Percentiles rank a stretch among this genome's conserved stretches.
Evolutionary conservation across 176 grass and related monocot species (phyloP).

Genomic region (Cenchrus americanus): DNA sequence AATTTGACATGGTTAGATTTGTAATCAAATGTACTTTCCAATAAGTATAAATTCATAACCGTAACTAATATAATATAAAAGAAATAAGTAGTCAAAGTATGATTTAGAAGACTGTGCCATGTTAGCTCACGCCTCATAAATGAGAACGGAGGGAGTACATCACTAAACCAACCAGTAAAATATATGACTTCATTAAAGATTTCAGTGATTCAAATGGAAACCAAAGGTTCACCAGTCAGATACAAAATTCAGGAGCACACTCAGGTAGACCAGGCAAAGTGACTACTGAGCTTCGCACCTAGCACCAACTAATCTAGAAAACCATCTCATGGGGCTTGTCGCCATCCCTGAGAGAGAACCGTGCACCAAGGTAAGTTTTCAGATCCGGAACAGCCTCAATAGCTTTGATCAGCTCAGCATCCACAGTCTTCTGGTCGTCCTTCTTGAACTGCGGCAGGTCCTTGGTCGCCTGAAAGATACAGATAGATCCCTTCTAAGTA

Average conservation of each 20-base stretch:
- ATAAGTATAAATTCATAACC: no score
- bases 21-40: no score
- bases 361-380: conserved; percentile 68
- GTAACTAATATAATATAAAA: no score
- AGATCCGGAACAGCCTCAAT: conserved; percentile 78
- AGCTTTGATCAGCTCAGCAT: conserved; percentile 64
- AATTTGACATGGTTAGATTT: no score
- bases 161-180: conserved; percentile 2
- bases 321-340: conserved; percentile 89
- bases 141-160: no score
- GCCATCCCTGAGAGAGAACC: conserved; percentile 84
- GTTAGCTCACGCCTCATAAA: no score
- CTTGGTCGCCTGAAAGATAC: conserved; percentile 49
- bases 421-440: conserved; percentile 84
- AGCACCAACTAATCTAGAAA: conserved; percentile 63
- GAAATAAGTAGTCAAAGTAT: no score
- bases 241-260: conserved; percentile 36
- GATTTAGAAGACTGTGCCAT: no score
- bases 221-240: conserved; percentile 37
- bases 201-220: conserved; percentile 40
- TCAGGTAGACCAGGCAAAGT: conserved; percentile 24
- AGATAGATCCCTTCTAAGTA: conserved; percentile 20
- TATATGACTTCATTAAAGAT: conserved; percentile 20
- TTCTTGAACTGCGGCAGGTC: conserved; percentile 74
- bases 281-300: conserved; percentile 19